Base-by-base conservation (phyloP, 2,329 filamentous ascomycete species). In the Colletotrichum falcatum region DNA sequence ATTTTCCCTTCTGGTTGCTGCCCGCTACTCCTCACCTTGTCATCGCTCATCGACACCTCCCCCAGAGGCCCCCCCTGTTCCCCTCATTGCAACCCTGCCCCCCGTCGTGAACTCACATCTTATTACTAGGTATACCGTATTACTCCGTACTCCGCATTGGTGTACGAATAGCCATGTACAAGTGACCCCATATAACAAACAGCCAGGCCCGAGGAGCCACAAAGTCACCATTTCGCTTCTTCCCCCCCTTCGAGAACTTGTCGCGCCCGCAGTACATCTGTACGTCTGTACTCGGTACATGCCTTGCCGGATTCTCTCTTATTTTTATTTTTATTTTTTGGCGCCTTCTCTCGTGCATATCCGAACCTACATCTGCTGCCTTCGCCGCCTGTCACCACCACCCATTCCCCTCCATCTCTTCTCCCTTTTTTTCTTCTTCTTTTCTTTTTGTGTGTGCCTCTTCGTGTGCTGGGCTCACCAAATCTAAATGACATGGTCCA, bases 401-500 rank as follows among this genome's bases (percentile, higher is more conserved):
- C 61, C 70, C 69, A 66, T 69, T 66, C 63, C 56, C 67, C 66
- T 66, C 73, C 71, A 67, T 71, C 73, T 76, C 75, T 42, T 3
- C 35, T 37, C 30, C 4, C 30, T 7, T 33, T 33, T 33, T 7
- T n/a, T n/a, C n/a, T n/a, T n/a, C n/a, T n/a, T n/a, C n/a, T n/a
- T n/a, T n/a, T n/a, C n/a, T n/a, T n/a, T n/a, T n/a, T n/a, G n/a
- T n/a, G n/a, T n/a, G n/a, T n/a, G 30, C 7, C 78, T 79, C 78
- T 78, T 78, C 74, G 75, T 75, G 74, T 81, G 82, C 81, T 82
- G 81, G 82, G 77, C 76, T 73, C 73, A 70, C 77, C 81, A 83
- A 83, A 83, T 83, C 79, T 81, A 81, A 80, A 75, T 80, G 77
- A 79, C 78, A 80, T 78, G 78, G 76, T 80, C 77, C 75, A n/a